Base-by-base conservation (phyloP, 2,329 filamentous ascomycete species). In the Pseudogymnoascus verrucosus region DNA sequence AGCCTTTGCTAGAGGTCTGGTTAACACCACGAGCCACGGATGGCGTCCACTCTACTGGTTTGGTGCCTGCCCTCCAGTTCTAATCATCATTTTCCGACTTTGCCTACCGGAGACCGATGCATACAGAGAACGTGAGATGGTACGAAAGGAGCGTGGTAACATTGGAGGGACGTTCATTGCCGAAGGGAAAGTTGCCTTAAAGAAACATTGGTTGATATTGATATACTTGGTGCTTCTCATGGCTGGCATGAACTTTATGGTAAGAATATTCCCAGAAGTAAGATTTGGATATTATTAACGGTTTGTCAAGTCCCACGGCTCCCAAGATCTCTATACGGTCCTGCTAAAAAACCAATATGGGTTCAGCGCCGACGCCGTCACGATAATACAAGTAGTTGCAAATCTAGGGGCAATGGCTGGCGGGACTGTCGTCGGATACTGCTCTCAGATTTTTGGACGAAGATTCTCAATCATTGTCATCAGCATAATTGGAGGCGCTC, bases 11-110 rank as follows among this genome's bases (percentile, higher is more conserved):
- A 79, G 85, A 1, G 89, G 80, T 4, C 80, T 93, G 5, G 84
- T 91, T 61, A 78, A 88, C 74, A 93, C 90, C 1, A 92, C 90
- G 0, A 74, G 84, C 1, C 87, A 93, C 71, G 85, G 82, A 61
- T 96, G 91, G 91, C 81, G 91, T 2, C 90, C 90, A 0, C 79
- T 95, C 0, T 95, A 86, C 79, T 96, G 91, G 91, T 96, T 96
- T 74, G 90, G 87, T 8, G 89, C 91, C 4, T 82, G 87, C 34
- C 89, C 89, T 0, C 91, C 91, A 0, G 80, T 90, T 1, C 74
- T 95, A 26, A 88, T 95, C 76, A 95, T 95, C 72, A 70, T 85
- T 61, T 90, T 89, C 79, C 87, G 91, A 28, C 78, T 92, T 31
- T 84, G 82, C 73, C 81, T 96, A 1, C 88, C 89, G n/a, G 91